Base-by-base conservation (phyloP, 2,329 filamentous ascomycete species). In the Mycosphaerella sp. region DNA sequence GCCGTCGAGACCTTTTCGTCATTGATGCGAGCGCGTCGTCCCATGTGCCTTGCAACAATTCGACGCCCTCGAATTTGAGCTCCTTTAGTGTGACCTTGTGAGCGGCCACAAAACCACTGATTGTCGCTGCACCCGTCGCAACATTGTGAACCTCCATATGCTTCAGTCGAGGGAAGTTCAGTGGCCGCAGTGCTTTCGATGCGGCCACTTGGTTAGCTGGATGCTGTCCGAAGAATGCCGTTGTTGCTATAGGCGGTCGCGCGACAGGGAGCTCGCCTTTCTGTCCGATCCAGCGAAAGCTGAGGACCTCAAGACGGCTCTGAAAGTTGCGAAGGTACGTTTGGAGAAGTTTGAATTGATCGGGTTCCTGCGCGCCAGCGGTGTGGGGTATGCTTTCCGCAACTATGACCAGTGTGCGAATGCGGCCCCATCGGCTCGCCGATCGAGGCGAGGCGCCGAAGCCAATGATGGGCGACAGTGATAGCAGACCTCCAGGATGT, bases 21-120 rank as follows among this genome's bases (percentile, higher is more conserved):
- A 95, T 73, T 1, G 87, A 86, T 39, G 83, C 81, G n/a, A 95
- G 78, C 0, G 88, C 89, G 31, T 90, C 85, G 55, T 93, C 86
- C 89, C 89, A 95, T 54, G 77, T 85, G 29, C 86, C 89, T 56
- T 80, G 78, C 48, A 82, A 78, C 42, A 95, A 78, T 31, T 80
- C 76, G 14, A 91, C 83, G 58, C 87, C 84, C 66, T 90, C 84
- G 69, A 95, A 89, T 67, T 89, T 84, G 66, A 92, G 89, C 66
- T 92, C 86, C 59, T 80, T 78, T 44, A 95, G 80, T 0, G 82
- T 85, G 52, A 76, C 74, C 31, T 81, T 79, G 71, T 95, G 88
- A 10, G 76, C 73, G 47, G 76, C 72, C 55, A 93, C 83, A 58
- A 95, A 82, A 11, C 78, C 76, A 42, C 82, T 79, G 55, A 95